These are phyloP conservation scores for Pichia ethanolica DNA, from an alignment of 805 yeast species.

Conservation along the genomic window DNA sequence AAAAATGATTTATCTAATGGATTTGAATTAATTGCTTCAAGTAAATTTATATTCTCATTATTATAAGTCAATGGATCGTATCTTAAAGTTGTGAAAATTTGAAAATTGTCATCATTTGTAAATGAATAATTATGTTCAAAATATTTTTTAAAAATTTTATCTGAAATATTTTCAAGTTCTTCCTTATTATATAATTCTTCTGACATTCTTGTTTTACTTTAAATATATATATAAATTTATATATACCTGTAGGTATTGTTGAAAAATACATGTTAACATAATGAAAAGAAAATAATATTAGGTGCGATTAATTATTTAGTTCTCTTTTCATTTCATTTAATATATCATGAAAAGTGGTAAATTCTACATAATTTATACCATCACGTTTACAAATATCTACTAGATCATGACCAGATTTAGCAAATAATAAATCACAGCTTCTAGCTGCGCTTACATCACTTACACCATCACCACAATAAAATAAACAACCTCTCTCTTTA, in stretches of 20 bases:
- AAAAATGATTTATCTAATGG: conserved; percentile 33
- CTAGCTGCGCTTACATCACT: conserved; percentile 92
- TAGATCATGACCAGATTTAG: conserved; percentile 86
- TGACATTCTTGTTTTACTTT: conserved; percentile 31
- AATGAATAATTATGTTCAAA: conserved; percentile 48
- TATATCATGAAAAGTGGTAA: conserved; percentile 70
- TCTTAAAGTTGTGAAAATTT: conserved; percentile 59
- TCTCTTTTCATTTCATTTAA: conserved; percentile 50
- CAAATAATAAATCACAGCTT: conserved; percentile 89
- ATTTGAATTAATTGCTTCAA: conserved; percentile 20
- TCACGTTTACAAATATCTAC: conserved; percentile 77
- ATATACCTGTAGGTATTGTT: neutral
- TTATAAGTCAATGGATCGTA: conserved; percentile 58
- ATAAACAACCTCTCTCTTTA: conserved; percentile 51
- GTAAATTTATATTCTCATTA: conserved; percentile 15
- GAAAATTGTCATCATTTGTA: conserved; percentile 36
- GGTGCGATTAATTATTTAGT: neutral
- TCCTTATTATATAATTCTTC: conserved; percentile 46
- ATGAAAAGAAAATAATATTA: too few species aligned
- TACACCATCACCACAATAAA: conserved; percentile 98
- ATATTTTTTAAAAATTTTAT: conserved; percentile 70
- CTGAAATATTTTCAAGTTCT: conserved; percentile 69
- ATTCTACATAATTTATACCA: conserved; percentile 77
- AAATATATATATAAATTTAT: conserved; percentile 27
- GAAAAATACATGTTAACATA: neutral